Percentiles rank a stretch among this genome's conserved stretches.
phyloP scores from a whole-genome alignment of 2,329 filamentous ascomycete species.

The Pseudocercospora pini-densiflorae region DNA sequence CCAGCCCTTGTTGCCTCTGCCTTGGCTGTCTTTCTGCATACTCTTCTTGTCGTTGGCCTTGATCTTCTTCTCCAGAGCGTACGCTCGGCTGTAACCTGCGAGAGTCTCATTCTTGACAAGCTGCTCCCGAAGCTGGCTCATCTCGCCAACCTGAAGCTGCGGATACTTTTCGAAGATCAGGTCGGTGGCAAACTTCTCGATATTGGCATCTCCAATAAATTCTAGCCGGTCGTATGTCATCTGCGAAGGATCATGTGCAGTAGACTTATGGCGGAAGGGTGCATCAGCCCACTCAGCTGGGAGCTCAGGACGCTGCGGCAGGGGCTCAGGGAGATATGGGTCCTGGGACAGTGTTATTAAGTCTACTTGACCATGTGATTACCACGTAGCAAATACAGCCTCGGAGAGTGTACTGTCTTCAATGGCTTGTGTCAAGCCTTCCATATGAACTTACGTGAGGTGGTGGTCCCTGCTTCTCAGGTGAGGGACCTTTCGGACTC shows the following conservation, averaged over 20 bases:
- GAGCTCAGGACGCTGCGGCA: slow-evolving; percentile 39
- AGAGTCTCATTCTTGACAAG: slow-evolving; percentile 83
- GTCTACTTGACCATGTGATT: background rate
- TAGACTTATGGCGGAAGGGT: slow-evolving; percentile 42
- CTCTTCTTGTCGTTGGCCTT: slow-evolving; percentile 37
- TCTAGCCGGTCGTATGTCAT: slow-evolving; percentile 79
- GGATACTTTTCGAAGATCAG: slow-evolving; percentile 77
- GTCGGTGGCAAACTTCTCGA: slow-evolving; percentile 75
- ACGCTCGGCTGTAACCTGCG: slow-evolving; percentile 68
- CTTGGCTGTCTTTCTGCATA: slow-evolving; percentile 29
- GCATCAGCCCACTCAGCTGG: slow-evolving; percentile 31
- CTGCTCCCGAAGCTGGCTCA: slow-evolving; percentile 75
- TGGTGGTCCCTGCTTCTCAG: background rate
- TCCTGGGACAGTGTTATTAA: background rate
- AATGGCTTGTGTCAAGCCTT: background rate
- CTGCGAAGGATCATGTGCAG: slow-evolving; percentile 28
- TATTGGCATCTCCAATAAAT: slow-evolving; percentile 85
- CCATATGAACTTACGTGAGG: background rate
- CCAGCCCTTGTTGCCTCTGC: slow-evolving; percentile 57
- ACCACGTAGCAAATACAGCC: background rate
- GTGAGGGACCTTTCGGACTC: background rate
- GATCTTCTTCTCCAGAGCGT: slow-evolving; percentile 70
- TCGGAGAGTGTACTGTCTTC: background rate
- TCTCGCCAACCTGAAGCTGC: slow-evolving; percentile 67
- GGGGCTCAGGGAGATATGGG: slow-evolving; percentile 10